These are phyloP conservation scores for Neofusicoccum laricinum DNA, from an alignment of 2,329 filamentous ascomycete species.

Conservation along the genomic window DNA sequence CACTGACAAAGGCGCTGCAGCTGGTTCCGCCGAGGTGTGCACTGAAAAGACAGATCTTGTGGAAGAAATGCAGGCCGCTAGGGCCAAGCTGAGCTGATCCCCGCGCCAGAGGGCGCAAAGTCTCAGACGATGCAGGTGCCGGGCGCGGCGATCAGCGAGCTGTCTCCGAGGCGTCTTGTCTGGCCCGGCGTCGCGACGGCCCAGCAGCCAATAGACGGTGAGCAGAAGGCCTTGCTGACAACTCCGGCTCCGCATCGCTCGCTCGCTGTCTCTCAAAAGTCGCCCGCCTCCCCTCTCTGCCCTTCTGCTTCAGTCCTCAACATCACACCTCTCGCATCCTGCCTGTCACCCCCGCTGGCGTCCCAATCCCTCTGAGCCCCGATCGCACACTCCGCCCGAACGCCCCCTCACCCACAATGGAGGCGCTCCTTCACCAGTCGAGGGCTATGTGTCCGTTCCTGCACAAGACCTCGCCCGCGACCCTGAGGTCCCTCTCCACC, in stretches of 20 bases:
- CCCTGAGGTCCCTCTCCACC: slow-evolving; percentile 83
- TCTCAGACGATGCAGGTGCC: slow-evolving; percentile 8
- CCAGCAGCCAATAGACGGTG: slow-evolving; percentile 3
- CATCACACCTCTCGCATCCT: neutral
- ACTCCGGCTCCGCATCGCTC: slow-evolving; percentile 12
- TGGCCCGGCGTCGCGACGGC: neutral
- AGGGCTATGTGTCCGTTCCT: slow-evolving; percentile 97
- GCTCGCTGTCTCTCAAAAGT: slow-evolving; percentile 3
- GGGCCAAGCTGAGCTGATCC: neutral
- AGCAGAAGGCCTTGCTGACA: slow-evolving; percentile 14
- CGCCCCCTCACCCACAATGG: slow-evolving; percentile 60
- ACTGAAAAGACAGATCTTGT: neutral
- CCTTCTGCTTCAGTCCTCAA: neutral
- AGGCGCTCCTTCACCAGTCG: slow-evolving; percentile 90
- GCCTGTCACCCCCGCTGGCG: neutral
- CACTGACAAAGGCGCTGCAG: neutral
- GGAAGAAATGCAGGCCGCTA: neutral
- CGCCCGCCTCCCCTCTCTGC: slow-evolving; percentile 2
- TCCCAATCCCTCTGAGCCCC: neutral
- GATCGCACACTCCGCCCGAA: neutral
- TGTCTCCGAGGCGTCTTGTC: slow-evolving; percentile 7
- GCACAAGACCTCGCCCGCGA: slow-evolving; percentile 88
- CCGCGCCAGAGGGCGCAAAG: neutral
- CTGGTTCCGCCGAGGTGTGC: neutral
- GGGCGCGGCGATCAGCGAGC: neutral